Evolutionary conservation across 1,284 basidiomycete species (phyloP), one percentile per base, ranked within the genome.

Genomic region (Fomitiporia mediterranea): DNA sequence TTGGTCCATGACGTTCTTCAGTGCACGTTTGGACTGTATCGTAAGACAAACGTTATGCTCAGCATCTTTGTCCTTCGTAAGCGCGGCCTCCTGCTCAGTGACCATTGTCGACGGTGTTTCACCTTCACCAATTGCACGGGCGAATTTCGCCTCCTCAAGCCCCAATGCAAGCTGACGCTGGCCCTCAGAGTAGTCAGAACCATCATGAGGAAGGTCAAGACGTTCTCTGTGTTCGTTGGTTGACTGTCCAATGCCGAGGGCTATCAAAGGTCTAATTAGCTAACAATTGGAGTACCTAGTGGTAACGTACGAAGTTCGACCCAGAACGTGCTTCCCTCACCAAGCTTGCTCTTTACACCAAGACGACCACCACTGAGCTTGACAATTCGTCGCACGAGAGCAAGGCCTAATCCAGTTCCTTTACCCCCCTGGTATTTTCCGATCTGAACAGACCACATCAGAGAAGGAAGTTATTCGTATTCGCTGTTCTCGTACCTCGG

Each of bases 331-430:
- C 67, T 69, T 6, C 72, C 72, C 54, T 67, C 53, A 5, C 71
- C 70, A 27, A 64, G 57, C 46, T 65, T 63, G 17, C 66, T 68
- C 28, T 61, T 64, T 8, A 70, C 68, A 13, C 79, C 77, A 23
- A 80, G 64, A 32, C 77, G 68, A 11, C 79, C 79, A n/a, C 73
- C 69, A 40, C 69, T 71, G 13, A 80, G 68, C 61, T 72, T 73
- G 44, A 81, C 74, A 60, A 81, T 80, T 59, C 78, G 76, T 13
- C 75, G 69, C 3, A 80, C 75, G 38, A 82, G 69, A 4, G 78
- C 78, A 19, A 82, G 67, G 23, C 79, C 79, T 4, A 78, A 65
- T 2, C 78, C 76, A 19, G 72, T 73, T 37, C 78, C 77, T 64
- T 78, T 78, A 8, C 76, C 76, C 32, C 63, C 58, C 19, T 61